Evolutionary conservation across 495 filamentous ascomycete species (phyloP).

Genomic region (Elasticomyces elasticus): DNA sequence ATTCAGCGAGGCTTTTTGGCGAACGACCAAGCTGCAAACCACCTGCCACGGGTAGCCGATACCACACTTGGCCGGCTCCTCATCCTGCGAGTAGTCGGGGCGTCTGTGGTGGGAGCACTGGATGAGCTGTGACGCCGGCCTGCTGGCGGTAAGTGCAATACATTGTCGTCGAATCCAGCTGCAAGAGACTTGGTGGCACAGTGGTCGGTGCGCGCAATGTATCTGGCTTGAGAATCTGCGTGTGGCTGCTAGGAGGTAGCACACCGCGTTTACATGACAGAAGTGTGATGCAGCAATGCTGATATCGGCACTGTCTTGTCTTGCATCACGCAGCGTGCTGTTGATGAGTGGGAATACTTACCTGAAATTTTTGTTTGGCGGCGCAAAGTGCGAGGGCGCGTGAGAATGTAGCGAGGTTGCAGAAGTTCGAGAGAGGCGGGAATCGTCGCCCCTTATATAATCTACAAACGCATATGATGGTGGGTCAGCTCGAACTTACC

Average conservation of each 20-base stretch:
- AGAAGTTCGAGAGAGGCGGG: too few relatives aligned
- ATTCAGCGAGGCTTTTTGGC: background rate
- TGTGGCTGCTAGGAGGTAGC: background rate
- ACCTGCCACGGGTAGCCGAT: background rate
- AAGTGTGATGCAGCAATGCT: background rate
- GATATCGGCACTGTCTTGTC: too few relatives aligned
- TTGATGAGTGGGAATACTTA: too few relatives aligned
- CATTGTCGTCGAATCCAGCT: slow-evolving; percentile 1
- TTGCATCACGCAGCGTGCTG: too few relatives aligned
- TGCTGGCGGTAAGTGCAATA: background rate
- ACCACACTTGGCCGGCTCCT: background rate
- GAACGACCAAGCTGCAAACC: background rate
- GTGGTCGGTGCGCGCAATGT: slow-evolving; percentile 11
- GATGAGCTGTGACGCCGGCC: background rate
- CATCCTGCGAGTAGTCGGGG: background rate
- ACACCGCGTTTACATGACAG: background rate
- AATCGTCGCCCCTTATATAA: too few relatives aligned
- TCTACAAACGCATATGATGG: too few relatives aligned
- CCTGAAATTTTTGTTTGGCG: too few relatives aligned
- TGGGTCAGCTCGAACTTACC: too few relatives aligned
- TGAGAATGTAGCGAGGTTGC: too few relatives aligned
- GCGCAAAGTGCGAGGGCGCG: too few relatives aligned
- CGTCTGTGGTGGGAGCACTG: background rate
- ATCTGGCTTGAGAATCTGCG: slow-evolving; percentile 6
- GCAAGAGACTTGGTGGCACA: background rate